These are phyloP conservation scores for Hygrocybe punicea DNA, from an alignment of 768 basidiomycete genomes.

Conservation along the genomic window DNA sequence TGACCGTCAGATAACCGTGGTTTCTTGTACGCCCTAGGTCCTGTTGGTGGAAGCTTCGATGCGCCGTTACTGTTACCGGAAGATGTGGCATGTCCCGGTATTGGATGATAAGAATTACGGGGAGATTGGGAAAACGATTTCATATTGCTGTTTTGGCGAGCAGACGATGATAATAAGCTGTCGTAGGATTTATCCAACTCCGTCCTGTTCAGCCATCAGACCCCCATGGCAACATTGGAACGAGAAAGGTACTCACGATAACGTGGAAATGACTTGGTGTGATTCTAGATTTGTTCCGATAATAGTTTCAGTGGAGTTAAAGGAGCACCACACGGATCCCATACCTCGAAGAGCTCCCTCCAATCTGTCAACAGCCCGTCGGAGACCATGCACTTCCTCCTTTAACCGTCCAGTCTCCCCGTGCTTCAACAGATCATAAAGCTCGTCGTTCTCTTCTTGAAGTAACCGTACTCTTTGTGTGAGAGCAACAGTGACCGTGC, in stretches of 20 bases:
- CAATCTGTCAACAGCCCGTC: slow-evolving; percentile 62
- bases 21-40: slow-evolving; percentile 78
- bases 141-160: slow-evolving; percentile 37
- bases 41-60: slow-evolving; percentile 66
- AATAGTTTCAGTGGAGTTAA: background rate
- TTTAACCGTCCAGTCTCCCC: slow-evolving; percentile 79
- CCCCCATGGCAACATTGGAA: slow-evolving; percentile 13
- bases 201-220: slow-evolving; percentile 41
- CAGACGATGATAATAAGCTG: slow-evolving; percentile 45
- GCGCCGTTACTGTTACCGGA: slow-evolving; percentile 31
- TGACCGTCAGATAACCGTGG: slow-evolving; percentile 62
- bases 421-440: slow-evolving; percentile 69
- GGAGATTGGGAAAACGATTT: slow-evolving; percentile 47
- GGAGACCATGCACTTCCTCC: slow-evolving; percentile 72
- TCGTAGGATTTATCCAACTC: slow-evolving; percentile 79
- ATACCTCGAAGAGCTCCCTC: slow-evolving; percentile 76
- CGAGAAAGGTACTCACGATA: slow-evolving; percentile 57
- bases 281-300: slow-evolving; percentile 53
- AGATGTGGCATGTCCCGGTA: background rate
- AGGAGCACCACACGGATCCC: slow-evolving; percentile 12
- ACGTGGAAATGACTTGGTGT: slow-evolving; percentile 61
- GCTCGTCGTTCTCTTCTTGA: slow-evolving; percentile 85
- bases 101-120: slow-evolving; percentile 38
- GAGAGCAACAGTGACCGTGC: slow-evolving; percentile 68
- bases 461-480: slow-evolving; percentile 68